phyloP scores from a whole-genome alignment of 2,329 filamentous ascomycete genomes.

The Aspergillaceae sp. region DNA sequence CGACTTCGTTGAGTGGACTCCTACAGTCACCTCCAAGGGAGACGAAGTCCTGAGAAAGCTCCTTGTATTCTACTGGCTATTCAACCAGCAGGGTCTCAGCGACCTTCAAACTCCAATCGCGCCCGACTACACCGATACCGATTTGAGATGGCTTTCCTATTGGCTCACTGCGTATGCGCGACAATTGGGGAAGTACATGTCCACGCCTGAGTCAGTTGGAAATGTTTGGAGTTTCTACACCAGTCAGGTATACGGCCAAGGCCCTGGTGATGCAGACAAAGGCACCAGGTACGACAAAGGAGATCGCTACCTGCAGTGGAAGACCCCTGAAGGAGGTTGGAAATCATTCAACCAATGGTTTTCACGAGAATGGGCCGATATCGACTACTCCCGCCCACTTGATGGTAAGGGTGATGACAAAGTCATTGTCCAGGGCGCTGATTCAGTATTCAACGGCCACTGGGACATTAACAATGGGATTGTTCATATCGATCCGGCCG shows the following conservation, averaged over 20 bases:
- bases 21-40: constrained; percentile 1
- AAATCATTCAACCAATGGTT: constrained; percentile 9
- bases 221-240: constrained; percentile 4
- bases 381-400: constrained; percentile 1
- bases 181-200: constrained; percentile 5
- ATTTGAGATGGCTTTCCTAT: constrained; percentile 7
- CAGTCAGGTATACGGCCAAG: neutral
- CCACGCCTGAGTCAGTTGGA: constrained; percentile 3
- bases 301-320: neutral
- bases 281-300: neutral
- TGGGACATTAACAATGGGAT: constrained; percentile 1
- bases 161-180: constrained; percentile 7
- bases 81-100: constrained; percentile 6
- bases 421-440: constrained; percentile 3
- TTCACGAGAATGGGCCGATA: constrained; percentile 2
- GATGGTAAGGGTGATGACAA: neutral
- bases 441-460: constrained; percentile 2
- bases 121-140: neutral
- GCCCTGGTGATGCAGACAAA: neutral
- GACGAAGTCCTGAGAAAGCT: constrained; percentile 6
- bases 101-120: constrained; percentile 4
- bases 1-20: constrained; percentile 5
- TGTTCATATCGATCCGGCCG: constrained; percentile 22
- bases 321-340: constrained; percentile 4
- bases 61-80: constrained; percentile 6